A percentile compares a stretch with the other conserved stretches of the same genome.
Conservation (phyloP, 805 yeast genomes). For the Cyberlindnera amylophila region DNA sequence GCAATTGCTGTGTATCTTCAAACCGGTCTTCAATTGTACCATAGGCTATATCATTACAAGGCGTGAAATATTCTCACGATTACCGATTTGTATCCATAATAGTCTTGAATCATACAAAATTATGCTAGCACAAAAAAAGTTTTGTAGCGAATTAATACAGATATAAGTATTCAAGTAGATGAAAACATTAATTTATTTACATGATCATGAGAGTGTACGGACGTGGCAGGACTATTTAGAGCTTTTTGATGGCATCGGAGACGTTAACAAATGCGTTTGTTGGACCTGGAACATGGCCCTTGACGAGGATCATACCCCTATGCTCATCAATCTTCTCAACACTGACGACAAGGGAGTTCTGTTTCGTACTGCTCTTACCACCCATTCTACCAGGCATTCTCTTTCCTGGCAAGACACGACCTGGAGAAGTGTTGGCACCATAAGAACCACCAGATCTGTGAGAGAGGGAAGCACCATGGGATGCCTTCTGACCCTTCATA, state of each 20-base stretch:
- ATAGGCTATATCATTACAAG: background rate
- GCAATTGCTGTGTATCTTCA: no score
- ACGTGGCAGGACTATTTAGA: conserved; percentile 5
- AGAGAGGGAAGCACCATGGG: conserved; percentile 92
- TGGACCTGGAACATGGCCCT: conserved; percentile 92
- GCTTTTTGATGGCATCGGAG: conserved; percentile 67
- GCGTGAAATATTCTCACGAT: background rate
- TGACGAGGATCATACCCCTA: conserved; percentile 75
- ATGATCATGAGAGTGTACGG: conserved; percentile 3
- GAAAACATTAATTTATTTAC: conserved; percentile 7
- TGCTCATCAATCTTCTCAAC: conserved; percentile 56
- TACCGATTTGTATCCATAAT: background rate
- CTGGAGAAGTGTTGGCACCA: conserved; percentile 94
- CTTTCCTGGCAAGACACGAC: conserved; percentile 93
- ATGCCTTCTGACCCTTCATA: conserved; percentile 82
- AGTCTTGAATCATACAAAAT: background rate
- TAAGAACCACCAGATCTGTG: conserved; percentile 97
- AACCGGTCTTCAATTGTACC: background rate
- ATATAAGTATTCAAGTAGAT: no score
- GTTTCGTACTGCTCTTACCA: conserved; percentile 63
- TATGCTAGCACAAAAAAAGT: background rate
- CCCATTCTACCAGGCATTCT: conserved; percentile 99
- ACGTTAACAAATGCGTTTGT: conserved; percentile 69
- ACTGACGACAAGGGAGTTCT: conserved; percentile 72
- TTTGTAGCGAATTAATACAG: background rate